Evolutionary conservation across 805 yeast species (phyloP).

Genomic region (Candida vaughaniae): DNA sequence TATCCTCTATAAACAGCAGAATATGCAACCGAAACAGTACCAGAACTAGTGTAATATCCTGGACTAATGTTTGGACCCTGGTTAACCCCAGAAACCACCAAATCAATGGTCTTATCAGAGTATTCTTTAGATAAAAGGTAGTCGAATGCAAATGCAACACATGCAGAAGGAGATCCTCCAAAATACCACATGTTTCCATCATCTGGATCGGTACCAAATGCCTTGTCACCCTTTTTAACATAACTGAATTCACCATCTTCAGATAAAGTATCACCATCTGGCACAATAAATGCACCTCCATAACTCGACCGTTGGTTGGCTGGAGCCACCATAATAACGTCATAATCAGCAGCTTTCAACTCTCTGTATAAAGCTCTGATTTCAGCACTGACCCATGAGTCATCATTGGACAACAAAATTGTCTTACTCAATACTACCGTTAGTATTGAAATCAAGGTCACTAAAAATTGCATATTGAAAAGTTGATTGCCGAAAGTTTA

Average conservation of each 20-base stretch:
- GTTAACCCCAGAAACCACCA: conserved; percentile 52
- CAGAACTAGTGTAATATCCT: conserved; percentile 42
- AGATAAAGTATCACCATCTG: conserved; percentile 36
- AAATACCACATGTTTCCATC: conserved; percentile 47
- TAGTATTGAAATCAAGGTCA: not conserved
- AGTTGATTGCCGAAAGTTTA: not conserved
- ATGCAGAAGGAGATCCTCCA: conserved; percentile 53
- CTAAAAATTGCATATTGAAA: conserved; percentile 3
- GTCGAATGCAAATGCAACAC: conserved; percentile 48
- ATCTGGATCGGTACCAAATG: conserved; percentile 51
- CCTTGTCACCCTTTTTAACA: conserved; percentile 48
- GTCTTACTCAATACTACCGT: conserved; percentile 5
- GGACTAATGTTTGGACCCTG: conserved; percentile 50
- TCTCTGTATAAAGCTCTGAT: conserved; percentile 55
- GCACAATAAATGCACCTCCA: conserved; percentile 53
- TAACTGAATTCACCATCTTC: conserved; percentile 49
- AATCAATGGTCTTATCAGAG: conserved; percentile 41
- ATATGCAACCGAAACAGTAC: conserved; percentile 52
- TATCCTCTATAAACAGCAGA: conserved; percentile 47
- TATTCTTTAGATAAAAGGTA: conserved; percentile 46
- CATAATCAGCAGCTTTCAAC: conserved; percentile 47
- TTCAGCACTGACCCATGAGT: conserved; percentile 56
- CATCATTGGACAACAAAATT: conserved; percentile 51
- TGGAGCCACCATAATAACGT: conserved; percentile 52
- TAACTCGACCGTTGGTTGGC: conserved; percentile 51